Conservation (phyloP, 306 rosid species). For the Dalbergia cochinchinensis region DNA sequence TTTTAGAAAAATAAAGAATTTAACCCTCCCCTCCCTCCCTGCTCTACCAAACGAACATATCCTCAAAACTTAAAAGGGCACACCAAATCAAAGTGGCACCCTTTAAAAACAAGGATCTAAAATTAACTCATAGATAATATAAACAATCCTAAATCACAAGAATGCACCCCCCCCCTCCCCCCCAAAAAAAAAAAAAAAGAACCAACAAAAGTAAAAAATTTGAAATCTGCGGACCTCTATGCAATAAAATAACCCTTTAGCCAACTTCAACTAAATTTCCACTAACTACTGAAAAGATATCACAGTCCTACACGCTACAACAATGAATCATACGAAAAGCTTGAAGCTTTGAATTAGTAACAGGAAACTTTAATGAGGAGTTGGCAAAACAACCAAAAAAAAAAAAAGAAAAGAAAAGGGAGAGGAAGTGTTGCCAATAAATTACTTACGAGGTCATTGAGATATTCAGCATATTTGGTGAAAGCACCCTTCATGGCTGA, state of each 20-base stretch:
- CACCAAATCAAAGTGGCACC: too few species aligned
- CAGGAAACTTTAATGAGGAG: background rate
- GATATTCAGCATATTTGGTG: constrained; percentile 69
- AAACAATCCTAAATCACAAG: background rate
- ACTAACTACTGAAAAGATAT: background rate
- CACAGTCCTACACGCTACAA: constrained; percentile 5
- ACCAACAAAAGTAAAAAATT: background rate
- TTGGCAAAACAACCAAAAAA: background rate
- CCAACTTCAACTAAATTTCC: background rate
- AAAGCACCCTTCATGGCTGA: constrained; percentile 76
- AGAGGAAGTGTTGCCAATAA: too few species aligned
- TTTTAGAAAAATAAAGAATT: background rate
- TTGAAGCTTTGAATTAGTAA: background rate
- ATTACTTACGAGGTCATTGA: constrained; percentile 82
- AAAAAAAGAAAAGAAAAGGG: background rate
- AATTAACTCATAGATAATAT: background rate
- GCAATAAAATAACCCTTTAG: background rate
- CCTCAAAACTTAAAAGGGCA: background rate
- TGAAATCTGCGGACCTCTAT: background rate
- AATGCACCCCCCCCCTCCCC: background rate
- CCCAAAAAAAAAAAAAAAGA: background rate
- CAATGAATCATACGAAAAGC: background rate
- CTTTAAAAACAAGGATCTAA: too few species aligned
- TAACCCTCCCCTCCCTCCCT: background rate
- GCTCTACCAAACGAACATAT: background rate